phyloP scores from a whole-genome alignment of 176 grass and related monocot genomes.

The Carex cristatella region DNA sequence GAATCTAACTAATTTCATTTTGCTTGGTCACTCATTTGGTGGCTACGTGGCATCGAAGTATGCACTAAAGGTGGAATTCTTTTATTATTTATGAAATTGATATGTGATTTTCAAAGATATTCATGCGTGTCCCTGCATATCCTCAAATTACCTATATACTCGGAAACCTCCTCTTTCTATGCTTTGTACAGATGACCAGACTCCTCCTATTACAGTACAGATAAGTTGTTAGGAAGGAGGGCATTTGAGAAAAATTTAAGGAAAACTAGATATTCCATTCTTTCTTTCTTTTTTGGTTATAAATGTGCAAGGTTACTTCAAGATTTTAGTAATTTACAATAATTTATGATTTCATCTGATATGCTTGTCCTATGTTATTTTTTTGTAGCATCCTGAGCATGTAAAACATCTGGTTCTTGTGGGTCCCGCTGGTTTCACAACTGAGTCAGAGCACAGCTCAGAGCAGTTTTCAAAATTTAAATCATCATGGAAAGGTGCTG shows the following conservation, averaged over 20 bases:
- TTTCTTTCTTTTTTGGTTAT: neutral
- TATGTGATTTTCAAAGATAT: neutral
- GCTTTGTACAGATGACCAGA: neutral
- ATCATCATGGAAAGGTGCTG: constrained; percentile 33
- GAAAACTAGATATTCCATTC: neutral
- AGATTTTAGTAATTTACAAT: neutral
- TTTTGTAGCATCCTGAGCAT: constrained; percentile 41
- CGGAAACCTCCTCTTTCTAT: neutral
- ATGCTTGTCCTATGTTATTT: neutral
- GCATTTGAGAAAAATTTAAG: neutral
- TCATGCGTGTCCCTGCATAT: neutral
- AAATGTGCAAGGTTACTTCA: neutral
- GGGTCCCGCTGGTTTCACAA: constrained; percentile 39
- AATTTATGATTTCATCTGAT: neutral
- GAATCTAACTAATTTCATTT: constrained; percentile 45
- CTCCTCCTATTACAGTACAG: neutral
- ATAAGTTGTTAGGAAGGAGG: neutral
- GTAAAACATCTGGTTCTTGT: constrained; percentile 40
- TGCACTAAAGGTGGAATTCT: constrained; percentile 29
- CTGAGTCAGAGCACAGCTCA: constrained; percentile 33
- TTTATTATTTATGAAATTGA: neutral
- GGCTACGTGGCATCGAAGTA: constrained; percentile 42
- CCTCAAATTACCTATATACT: neutral
- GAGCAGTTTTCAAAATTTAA: constrained; percentile 33
- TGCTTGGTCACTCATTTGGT: constrained; percentile 43